Conservation (phyloP, 2,329 filamentous ascomycete species). For the Fusarium humuli region DNA sequence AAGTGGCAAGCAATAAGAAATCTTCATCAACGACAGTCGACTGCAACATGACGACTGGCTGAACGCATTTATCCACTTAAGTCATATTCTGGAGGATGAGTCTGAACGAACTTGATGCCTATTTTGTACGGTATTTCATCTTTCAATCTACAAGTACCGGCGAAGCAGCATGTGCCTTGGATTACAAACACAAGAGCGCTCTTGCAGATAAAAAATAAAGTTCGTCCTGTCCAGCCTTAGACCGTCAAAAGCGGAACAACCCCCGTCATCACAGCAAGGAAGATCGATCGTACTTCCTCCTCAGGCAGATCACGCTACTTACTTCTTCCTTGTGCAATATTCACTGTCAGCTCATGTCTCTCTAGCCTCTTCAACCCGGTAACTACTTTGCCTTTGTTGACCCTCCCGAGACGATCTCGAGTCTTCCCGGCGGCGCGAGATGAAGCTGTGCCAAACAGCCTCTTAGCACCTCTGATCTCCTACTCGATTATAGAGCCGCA, state of each 20-base stretch:
- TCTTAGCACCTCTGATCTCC: not conserved
- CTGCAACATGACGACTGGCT: conserved; percentile 1
- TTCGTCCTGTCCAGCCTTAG: conserved; percentile 4
- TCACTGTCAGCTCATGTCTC: not conserved
- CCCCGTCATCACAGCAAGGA: not conserved
- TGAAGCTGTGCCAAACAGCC: not conserved
- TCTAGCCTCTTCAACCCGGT: not conserved
- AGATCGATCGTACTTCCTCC: conserved; percentile 17
- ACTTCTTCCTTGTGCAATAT: not conserved
- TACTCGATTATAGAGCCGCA: not conserved
- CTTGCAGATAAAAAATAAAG: not conserved
- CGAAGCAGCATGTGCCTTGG: not conserved
- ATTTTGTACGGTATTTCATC: not conserved
- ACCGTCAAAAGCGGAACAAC: conserved; percentile 20
- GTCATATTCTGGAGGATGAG: not conserved
- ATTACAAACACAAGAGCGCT: conserved; percentile 11
- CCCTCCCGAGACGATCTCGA: not conserved
- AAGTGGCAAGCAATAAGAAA: not conserved
- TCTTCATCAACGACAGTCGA: not conserved
- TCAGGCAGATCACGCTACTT: not conserved
- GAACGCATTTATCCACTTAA: conserved; percentile 8
- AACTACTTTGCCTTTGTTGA: not conserved
- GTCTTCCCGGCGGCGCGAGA: not conserved
- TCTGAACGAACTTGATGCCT: not conserved
- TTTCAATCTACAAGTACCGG: not conserved